Percentiles rank a stretch among this genome's conserved stretches.
Conservation (phyloP, 2,329 filamentous ascomycete species). For the Fusarium illudens region DNA sequence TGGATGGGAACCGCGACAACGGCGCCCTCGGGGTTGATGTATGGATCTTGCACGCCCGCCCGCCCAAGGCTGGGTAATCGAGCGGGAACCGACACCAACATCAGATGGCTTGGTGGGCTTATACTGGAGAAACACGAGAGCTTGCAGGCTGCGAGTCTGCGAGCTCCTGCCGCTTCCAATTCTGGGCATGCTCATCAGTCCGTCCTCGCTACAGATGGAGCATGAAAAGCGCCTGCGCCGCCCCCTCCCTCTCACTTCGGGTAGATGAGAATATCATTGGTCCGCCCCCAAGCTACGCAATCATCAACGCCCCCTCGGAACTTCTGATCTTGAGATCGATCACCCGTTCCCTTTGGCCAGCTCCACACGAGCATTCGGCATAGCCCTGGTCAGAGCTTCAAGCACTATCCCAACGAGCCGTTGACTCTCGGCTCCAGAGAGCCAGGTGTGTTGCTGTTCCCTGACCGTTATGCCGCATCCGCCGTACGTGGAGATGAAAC, state of each 20-base stretch:
- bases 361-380: constrained; percentile 29
- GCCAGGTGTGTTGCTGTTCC: constrained; percentile 25
- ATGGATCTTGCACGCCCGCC: constrained; percentile 23
- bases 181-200: constrained; percentile 20
- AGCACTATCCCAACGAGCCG: constrained; percentile 18
- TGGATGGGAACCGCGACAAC: constrained; percentile 17
- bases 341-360: constrained; percentile 25
- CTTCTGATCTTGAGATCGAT: constrained; percentile 34
- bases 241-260: constrained; percentile 42
- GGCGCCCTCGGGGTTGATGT: constrained; percentile 16
- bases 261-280: constrained; percentile 44
- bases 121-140: constrained; percentile 37
- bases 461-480: constrained; percentile 39
- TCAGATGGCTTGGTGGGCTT: constrained; percentile 28
- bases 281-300: constrained; percentile 29
- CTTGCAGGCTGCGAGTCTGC: constrained; percentile 28
- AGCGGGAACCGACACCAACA: constrained; percentile 33
- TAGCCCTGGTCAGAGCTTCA: constrained; percentile 24
- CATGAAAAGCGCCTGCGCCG: constrained; percentile 25
- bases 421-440: constrained; percentile 26
- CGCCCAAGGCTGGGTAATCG: constrained; percentile 21
- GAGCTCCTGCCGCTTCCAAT: constrained; percentile 26
- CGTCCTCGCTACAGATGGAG: constrained; percentile 23
- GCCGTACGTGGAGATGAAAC: constrained; percentile 41
- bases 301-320: constrained; percentile 30